A percentile compares a stretch with the other conserved stretches of the same genome.
Evolutionary conservation across 2,329 filamentous ascomycete genomes (phyloP).

Genomic region (Aspergillus ochraceoroseus): DNA sequence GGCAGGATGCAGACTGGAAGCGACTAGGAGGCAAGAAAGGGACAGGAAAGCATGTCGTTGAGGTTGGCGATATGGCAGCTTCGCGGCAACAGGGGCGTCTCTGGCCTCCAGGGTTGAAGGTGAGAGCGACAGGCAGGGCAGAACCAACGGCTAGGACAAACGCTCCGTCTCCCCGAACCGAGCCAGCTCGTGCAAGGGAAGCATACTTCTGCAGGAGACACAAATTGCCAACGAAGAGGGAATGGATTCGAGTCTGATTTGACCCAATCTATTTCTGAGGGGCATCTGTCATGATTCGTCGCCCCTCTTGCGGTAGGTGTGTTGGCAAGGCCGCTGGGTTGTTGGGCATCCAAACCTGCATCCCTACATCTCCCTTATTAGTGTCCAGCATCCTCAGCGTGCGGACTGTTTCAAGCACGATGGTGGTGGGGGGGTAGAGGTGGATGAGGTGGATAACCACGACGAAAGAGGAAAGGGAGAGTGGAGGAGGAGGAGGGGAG

Average conservation of each 20-base stretch:
- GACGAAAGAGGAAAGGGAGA: constrained; percentile 1
- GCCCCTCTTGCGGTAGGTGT: constrained; percentile 20
- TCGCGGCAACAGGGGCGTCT: constrained; percentile 4
- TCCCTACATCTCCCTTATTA: constrained; percentile 12
- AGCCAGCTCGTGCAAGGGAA: constrained; percentile 2
- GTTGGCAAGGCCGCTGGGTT: too few species aligned
- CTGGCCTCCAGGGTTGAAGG: constrained; percentile 3
- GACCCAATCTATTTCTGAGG: constrained; percentile 15
- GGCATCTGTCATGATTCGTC: constrained; percentile 30
- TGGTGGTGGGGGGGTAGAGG: constrained; percentile 4
- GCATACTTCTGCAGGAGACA: constrained; percentile 22
- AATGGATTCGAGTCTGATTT: constrained; percentile 11
- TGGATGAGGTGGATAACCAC: background rate
- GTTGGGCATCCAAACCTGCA: constrained; percentile 44
- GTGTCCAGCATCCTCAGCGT: constrained; percentile 20
- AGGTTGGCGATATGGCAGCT: constrained; percentile 1
- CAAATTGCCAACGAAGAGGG: constrained; percentile 27
- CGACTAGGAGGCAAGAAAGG: constrained; percentile 14
- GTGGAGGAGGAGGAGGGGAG: background rate
- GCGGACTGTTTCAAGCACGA: constrained; percentile 19
- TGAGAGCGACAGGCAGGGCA: constrained; percentile 2
- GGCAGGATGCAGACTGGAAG: constrained; percentile 15
- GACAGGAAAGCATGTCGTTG: too few species aligned
- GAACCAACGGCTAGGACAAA: constrained; percentile 2
- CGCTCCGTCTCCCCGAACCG: constrained; percentile 2